A percentile compares a stretch with the other conserved stretches of the same genome.
phyloP scores from a whole-genome alignment of 225 moss, liverwort and hornwort genomes.

The Neckera pumila region DNA sequence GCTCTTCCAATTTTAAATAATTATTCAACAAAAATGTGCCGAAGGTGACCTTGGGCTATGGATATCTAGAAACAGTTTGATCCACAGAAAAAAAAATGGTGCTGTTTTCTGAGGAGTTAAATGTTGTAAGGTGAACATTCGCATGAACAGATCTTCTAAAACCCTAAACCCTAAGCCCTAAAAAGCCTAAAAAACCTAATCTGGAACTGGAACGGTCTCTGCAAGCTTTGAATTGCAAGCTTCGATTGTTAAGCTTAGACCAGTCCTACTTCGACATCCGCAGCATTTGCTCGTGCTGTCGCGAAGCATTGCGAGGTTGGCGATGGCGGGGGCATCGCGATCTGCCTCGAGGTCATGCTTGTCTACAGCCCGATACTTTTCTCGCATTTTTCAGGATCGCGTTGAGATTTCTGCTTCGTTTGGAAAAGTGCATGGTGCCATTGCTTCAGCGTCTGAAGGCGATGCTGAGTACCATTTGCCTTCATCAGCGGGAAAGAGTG shows the following conservation, averaged over 20 bases:
- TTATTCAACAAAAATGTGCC: not conserved
- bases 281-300: not conserved
- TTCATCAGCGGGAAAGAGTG: not conserved
- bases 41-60: not conserved
- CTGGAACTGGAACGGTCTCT: not conserved
- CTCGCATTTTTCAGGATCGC: not conserved
- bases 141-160: not conserved
- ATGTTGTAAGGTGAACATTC: not conserved
- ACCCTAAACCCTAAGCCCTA: not conserved
- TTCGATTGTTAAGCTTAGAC: not conserved
- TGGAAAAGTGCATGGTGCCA: not conserved
- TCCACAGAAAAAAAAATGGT: not conserved
- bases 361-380: not conserved
- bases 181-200: not conserved
- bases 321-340: constrained; percentile 21
- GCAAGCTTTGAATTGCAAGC: not conserved
- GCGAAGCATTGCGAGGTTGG: not conserved
- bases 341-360: not conserved
- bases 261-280: not conserved
- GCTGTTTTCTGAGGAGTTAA: not conserved
- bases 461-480: not conserved
- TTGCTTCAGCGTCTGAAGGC: not conserved
- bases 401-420: not conserved
- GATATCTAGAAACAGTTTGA: not conserved
- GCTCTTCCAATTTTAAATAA: not conserved